Base-by-base conservation (phyloP, 495 filamentous ascomycete species). In the Neurospora sp. region DNA sequence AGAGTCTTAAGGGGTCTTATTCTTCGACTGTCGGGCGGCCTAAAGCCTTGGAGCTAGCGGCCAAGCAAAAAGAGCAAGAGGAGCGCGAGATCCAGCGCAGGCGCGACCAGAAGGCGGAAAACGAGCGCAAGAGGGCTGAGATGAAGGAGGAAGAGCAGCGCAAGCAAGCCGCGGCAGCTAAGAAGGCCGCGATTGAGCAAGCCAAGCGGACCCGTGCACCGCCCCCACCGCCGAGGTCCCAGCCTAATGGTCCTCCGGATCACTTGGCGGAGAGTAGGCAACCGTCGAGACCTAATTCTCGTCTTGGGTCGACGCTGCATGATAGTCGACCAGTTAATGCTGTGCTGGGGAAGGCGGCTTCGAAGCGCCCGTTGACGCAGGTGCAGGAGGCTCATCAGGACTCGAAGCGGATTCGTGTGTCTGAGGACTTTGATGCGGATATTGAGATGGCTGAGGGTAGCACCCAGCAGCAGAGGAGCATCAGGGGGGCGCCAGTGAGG, bases 401-500 rank as follows among this genome's bases (percentile, higher is more conserved):
- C 14, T 77, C 84, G 39, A 92, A 91, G 79, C 84, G 89, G 41
- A 83, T 85, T 72, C 84, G 89, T 11, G 86, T 85, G 79, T 90
- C 88, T 31, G 85, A 90, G 71, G 84, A 87, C 75, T 83, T 87
- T 70, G 84, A 88, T 38, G 81, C 87, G 72, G 82, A 85, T 44
- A 72, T 78, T 9, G 84, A 83, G 40, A 77, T 76, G 76, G 80
- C 77, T 20, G 79, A 82, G 38, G 81, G 79, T 48, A 83, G 84
- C 41, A 74, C 70, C 54, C 12, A 66, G 27, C 23, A 66, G 54
- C 27, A 31, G 27, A 80, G 84, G 54, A 86, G 79, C 70, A 88
- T 92, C 69, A 95, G 92, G 84, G 91, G 89, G 27, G 92, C 93
- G 66, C 93, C 94, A 14, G 92, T 96, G 72, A 89, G 94, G 72